These are phyloP conservation scores for Clitoria ternatea DNA, from an alignment of 306 rosid genomes.

Conservation along the genomic window DNA sequence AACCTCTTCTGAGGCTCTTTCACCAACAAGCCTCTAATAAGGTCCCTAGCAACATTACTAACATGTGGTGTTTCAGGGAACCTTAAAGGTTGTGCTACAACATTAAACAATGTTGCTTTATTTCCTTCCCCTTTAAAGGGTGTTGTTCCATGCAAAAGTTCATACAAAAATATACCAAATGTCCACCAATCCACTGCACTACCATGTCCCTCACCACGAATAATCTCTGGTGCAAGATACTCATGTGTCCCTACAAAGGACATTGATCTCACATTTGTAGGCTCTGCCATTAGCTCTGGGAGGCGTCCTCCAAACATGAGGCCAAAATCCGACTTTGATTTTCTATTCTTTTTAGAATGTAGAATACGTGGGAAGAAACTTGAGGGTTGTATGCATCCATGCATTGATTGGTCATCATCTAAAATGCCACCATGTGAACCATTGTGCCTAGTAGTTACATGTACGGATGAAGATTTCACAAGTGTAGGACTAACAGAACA, in stretches of 20 bases:
- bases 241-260: slow-evolving; percentile 92
- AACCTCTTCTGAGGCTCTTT: slow-evolving; percentile 74
- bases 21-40: slow-evolving; percentile 67
- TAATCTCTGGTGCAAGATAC: slow-evolving; percentile 84
- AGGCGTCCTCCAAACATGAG: slow-evolving; percentile 49
- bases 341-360: slow-evolving; percentile 55
- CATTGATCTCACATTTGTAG: slow-evolving; percentile 83
- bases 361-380: slow-evolving; percentile 69
- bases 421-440: slow-evolving; percentile 21
- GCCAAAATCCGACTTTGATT: slow-evolving; percentile 79
- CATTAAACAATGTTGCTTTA: slow-evolving; percentile 66
- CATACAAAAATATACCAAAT: slow-evolving; percentile 77
- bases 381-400: slow-evolving; percentile 46
- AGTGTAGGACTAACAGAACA: slow-evolving; percentile 80
- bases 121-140: slow-evolving; percentile 82
- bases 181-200: slow-evolving; percentile 99
- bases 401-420: slow-evolving; percentile 34
- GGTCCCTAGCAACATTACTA: slow-evolving; percentile 58
- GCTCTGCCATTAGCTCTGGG: slow-evolving; percentile 88
- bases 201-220: slow-evolving; percentile 86
- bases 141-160: slow-evolving; percentile 76
- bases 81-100: slow-evolving; percentile 77
- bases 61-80: slow-evolving; percentile 59
- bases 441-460: background rate
- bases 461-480: slow-evolving; percentile 70